A percentile compares a stretch with the other conserved stretches of the same genome.
Evolutionary conservation across 192 early-diverging fungal genomes (phyloP).

Genomic region (Umbelopsis sp.): DNA sequence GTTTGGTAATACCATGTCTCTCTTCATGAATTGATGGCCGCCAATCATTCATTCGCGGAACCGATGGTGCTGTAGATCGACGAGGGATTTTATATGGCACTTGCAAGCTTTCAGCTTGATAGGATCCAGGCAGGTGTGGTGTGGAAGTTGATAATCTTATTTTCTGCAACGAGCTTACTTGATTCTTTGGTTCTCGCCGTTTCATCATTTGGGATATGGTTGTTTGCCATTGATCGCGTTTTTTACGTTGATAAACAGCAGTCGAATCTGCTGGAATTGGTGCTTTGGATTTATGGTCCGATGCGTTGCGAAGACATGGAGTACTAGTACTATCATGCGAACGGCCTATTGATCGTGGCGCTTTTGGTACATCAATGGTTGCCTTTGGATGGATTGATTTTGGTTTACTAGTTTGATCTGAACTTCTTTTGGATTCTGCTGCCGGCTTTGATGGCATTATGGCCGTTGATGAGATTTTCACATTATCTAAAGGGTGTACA

Average conservation of each 20-base stretch:
- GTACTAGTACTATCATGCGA: not conserved
- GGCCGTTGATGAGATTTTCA: not conserved
- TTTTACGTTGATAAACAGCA: not conserved
- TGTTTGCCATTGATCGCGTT: not conserved
- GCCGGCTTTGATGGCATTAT: not conserved
- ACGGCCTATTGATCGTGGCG: no score
- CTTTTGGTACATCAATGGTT: not conserved
- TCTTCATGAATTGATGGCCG: constrained; percentile 14
- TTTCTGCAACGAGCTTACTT: not conserved
- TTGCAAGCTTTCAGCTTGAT: not conserved
- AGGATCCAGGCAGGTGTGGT: not conserved
- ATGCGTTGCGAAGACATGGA: not conserved
- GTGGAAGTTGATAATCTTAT: not conserved
- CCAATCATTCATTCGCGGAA: not conserved
- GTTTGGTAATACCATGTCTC: not conserved
- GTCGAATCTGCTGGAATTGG: not conserved
- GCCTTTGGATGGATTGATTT: no score
- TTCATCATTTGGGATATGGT: not conserved
- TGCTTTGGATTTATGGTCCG: not conserved
- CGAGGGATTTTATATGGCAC: not conserved
- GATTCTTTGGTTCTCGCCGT: not conserved
- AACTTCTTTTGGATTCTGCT: not conserved
- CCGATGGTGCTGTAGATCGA: not conserved
- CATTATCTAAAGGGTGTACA: not conserved
- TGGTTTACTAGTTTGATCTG: not conserved